Base-by-base conservation (phyloP, 1,284 basidiomycete genomes). In the Leccinum angustisporum region DNA sequence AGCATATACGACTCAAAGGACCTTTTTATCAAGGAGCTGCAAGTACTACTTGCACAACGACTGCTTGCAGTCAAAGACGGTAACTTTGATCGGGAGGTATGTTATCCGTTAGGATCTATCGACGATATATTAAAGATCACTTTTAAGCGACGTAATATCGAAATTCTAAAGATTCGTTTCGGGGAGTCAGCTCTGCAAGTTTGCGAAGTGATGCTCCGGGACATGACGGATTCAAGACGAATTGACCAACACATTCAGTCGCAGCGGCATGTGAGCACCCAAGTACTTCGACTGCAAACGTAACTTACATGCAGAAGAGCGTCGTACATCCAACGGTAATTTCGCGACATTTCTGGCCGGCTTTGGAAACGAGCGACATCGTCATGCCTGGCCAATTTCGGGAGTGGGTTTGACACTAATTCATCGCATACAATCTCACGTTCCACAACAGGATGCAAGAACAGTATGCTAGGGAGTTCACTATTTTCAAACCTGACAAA, bases 1-100 rank as follows among this genome's bases (percentile, higher is more conserved):
- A 95, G 92, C 72, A 98, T 98, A 66, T 98, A 97, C 70, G 94
- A 97, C 70, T 95, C 94, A 2, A 91, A 94, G 68, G 95, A 97
- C 67, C 84, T 96, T 9, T 97, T 98, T 69, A 86, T 98, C 68
- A 95, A 94, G 71, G 95, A 97, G 75, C 80, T 98, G 34, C 96
- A 98, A 72, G 87, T 91, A 1, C 78, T 97, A 11, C 84, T 98
- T 13, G 95, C 94, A 0, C 89, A 92, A 64, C 81, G 94, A 14
- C 76, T 98, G 27, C 79, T 98, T 33, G 83, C 85, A 1, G 86
- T 95, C 54, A 86, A 82, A 52, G 90, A 93, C 68, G 94, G 92
- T 58, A 88, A 90, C 64, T 84, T 86, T 51, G 94, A 95, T 59
- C 84, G 86, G 63, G 95, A 97, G 84, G 94, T 94, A 60, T 21